Evolutionary conservation across 2,329 filamentous ascomycete species (phyloP), one percentile per base, ranked within the genome.

Genomic region (Fusarium camptoceras): DNA sequence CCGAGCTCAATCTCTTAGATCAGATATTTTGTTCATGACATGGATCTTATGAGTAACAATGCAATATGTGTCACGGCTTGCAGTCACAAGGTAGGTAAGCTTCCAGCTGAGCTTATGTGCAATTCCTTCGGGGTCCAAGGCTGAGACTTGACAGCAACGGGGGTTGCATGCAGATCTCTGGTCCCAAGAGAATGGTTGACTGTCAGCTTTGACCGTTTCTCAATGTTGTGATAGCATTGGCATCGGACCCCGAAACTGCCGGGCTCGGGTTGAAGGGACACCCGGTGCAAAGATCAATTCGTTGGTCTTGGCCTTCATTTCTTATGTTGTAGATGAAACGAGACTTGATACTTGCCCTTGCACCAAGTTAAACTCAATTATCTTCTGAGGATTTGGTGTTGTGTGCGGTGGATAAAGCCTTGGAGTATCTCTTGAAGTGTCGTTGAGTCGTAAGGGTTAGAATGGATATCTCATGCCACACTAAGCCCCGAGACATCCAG

Each of bases 401-500:
- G 34, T 31, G 34, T 37, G 18, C 18, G 6, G 34, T n/a, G 6
- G 14, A 10, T 7, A 18, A 37, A 37, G 34, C 34, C 4, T 28
- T 37, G 9, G 2, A n/a, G 34, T 4, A 37, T 37, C 18, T 6
- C 34, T 37, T 37, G 9, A 37, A 10, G 34, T 37, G 34, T 37
- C 2, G 3, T n/a, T n/a, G 6, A n/a, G 34, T 7, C 3, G 10
- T 37, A 10, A 3, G 34, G 3, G 11, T 11, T 3, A n/a, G 3
- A 6, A 37, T 37, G 9, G 18, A 4, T 2, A 6, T 37, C 34
- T 11, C 34, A 37, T 37, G 10, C n/a, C 9, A 18, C 3, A 11
- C 34, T 37, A 37, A n/a, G n/a, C 2, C 11, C 5, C 10, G 34
- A 37, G 34, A 37, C 3, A n/a, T 4, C 9, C 34, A 37, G 34